These are phyloP conservation scores for Ceratobasidium sp. DNA, from an alignment of 1,284 basidiomycete species.

Conservation along the genomic window DNA sequence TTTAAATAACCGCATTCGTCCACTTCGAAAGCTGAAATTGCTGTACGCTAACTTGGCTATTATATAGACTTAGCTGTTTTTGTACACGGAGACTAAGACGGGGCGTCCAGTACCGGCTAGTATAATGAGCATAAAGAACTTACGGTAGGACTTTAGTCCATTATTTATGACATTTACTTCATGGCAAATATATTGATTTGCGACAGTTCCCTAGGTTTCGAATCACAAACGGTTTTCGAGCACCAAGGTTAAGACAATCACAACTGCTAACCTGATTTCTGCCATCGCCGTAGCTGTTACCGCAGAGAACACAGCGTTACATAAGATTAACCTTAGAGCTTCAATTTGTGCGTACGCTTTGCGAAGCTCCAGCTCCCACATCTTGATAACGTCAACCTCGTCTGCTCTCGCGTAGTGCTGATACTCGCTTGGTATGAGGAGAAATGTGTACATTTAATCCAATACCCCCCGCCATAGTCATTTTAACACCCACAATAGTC, in stretches of 20 bases:
- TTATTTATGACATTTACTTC: not conserved
- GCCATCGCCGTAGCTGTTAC: slow-evolving; percentile 14
- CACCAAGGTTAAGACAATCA: not conserved
- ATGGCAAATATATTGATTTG: not conserved
- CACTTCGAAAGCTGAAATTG: too few species aligned
- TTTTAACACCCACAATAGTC: too few species aligned
- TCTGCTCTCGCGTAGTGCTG: slow-evolving; percentile 2
- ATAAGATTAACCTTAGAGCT: not conserved
- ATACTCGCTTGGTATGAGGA: not conserved
- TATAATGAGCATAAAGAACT: too few species aligned
- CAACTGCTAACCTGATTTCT: not conserved
- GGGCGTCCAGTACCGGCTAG: too few species aligned
- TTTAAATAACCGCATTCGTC: too few species aligned
- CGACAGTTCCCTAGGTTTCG: slow-evolving; percentile 6
- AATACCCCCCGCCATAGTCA: not conserved
- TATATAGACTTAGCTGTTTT: too few species aligned
- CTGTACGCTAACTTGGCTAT: too few species aligned
- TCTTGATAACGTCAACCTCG: slow-evolving; percentile 4
- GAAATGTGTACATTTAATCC: too few species aligned
- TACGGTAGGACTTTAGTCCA: too few species aligned
- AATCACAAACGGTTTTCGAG: not conserved
- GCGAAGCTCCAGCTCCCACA: not conserved
- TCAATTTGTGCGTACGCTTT: slow-evolving; percentile 2
- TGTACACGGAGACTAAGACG: too few species aligned
- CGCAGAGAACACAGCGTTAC: not conserved